Evolutionary conservation across 2,329 filamentous ascomycete species (phyloP).

Genomic region (Pseudocercospora fuligena): DNA sequence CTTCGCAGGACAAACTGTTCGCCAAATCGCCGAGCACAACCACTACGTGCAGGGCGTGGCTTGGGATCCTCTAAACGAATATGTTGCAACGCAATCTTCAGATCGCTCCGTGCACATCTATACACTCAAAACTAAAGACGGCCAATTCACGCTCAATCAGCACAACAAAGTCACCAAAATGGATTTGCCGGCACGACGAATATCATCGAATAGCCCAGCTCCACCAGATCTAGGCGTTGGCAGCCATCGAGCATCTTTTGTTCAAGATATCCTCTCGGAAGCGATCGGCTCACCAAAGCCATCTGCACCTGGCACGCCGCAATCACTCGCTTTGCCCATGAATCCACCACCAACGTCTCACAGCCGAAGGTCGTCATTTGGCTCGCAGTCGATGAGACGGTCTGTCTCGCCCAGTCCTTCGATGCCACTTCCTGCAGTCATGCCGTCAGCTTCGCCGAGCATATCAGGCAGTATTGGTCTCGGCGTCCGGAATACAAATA

Average conservation of each 20-base stretch:
- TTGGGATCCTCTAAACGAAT: slow-evolving; percentile 98
- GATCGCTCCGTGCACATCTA: slow-evolving; percentile 98
- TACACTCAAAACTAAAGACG: slow-evolving; percentile 92
- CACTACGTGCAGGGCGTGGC: slow-evolving; percentile 98
- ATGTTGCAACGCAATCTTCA: slow-evolving; percentile 96
- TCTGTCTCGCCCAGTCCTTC: slow-evolving; percentile 94
- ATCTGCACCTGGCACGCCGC: slow-evolving; percentile 92
- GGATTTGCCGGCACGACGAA: slow-evolving; percentile 87
- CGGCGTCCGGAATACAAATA: slow-evolving; percentile 79
- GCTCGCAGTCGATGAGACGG: slow-evolving; percentile 69
- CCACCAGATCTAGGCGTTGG: slow-evolving; percentile 74
- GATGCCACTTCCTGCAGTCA: slow-evolving; percentile 90
- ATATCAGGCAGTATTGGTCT: slow-evolving; percentile 63
- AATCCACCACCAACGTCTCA: slow-evolving; percentile 92
- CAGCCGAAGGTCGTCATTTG: slow-evolving; percentile 92
- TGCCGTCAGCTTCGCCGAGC: slow-evolving; percentile 90
- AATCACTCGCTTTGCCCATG: slow-evolving; percentile 88
- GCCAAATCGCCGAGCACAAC: slow-evolving; percentile 95
- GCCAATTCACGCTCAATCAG: slow-evolving; percentile 82
- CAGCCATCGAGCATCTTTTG: slow-evolving; percentile 61
- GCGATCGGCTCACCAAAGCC: slow-evolving; percentile 80
- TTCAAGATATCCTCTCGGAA: slow-evolving; percentile 59
- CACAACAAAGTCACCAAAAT: slow-evolving; percentile 85
- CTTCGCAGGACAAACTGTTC: slow-evolving; percentile 66
- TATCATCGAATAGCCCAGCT: slow-evolving; percentile 90